Evolutionary conservation across 495 filamentous ascomycete genomes (phyloP).

Genomic region (Neurospora tetrasperma): DNA sequence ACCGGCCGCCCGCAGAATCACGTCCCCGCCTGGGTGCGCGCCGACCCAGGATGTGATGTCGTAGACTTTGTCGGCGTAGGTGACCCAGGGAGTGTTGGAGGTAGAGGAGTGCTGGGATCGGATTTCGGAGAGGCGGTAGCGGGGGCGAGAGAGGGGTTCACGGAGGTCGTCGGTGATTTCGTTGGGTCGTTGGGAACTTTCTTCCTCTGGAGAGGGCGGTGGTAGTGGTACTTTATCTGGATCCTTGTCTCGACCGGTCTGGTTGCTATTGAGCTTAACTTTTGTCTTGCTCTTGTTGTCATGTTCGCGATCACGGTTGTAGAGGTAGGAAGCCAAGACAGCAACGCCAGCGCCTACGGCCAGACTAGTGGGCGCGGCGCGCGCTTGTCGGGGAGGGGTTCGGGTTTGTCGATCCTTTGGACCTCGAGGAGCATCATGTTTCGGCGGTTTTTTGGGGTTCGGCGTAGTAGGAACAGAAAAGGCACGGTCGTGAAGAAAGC

Average conservation of each 20-base stretch:
- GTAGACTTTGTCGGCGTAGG: constrained; percentile 43
- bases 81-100: constrained; percentile 41
- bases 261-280: not conserved
- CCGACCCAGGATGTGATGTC: constrained; percentile 49
- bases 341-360: not conserved
- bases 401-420: not conserved
- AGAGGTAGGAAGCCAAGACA: not conserved
- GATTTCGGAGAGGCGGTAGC: constrained; percentile 39
- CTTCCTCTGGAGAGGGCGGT: not conserved
- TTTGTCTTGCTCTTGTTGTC: not conserved
- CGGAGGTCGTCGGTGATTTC: constrained; percentile 9
- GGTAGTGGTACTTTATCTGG: not conserved
- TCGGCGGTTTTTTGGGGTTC: not conserved
- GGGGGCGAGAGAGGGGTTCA: constrained; percentile 27
- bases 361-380: not conserved
- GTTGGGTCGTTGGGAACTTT: not conserved
- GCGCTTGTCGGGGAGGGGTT: not conserved
- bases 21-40: constrained; percentile 49
- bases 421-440: not conserved
- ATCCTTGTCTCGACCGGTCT: not conserved
- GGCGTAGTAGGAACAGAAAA: not conserved
- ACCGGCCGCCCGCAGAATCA: constrained; percentile 49
- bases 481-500: not conserved
- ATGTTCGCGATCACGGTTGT: not conserved
- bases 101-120: constrained; percentile 35